A percentile compares a stretch with the other conserved stretches of the same genome.
phyloP scores from a whole-genome alignment of 2,329 filamentous ascomycete genomes.

The Cyphellophora europaea region DNA sequence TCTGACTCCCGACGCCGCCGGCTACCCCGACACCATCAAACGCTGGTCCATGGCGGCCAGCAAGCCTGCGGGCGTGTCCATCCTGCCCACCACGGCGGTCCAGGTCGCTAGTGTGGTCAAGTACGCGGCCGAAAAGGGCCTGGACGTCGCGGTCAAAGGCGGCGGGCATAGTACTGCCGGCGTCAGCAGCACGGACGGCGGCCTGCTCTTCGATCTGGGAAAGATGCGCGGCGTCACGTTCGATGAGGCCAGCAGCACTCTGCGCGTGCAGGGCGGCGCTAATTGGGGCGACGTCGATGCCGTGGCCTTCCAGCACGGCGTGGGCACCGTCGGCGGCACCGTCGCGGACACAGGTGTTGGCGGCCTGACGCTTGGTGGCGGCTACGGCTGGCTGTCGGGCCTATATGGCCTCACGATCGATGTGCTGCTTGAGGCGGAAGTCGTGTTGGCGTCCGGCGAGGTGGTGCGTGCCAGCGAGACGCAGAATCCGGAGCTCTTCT shows the following conservation, averaged over 20 bases:
- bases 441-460: conserved; percentile 29
- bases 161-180: conserved; percentile 49
- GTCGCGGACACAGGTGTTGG: conserved; percentile 55
- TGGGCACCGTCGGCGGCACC: conserved; percentile 54
- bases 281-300: conserved; percentile 47
- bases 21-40: conserved; percentile 25
- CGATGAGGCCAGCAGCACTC: conserved; percentile 33
- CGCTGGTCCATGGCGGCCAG: conserved; percentile 30
- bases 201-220: conserved; percentile 46
- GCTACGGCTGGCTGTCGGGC: conserved; percentile 48
- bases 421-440: conserved; percentile 30
- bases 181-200: conserved; percentile 39
- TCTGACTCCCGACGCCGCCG: conserved; percentile 25
- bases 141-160: conserved; percentile 45
- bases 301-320: conserved; percentile 38
- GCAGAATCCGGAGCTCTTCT: conserved; percentile 30
- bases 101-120: conserved; percentile 35
- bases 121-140: conserved; percentile 33
- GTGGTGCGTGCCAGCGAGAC: conserved; percentile 25
- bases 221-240: conserved; percentile 43
- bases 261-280: conserved; percentile 43
- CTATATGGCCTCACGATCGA: conserved; percentile 47
- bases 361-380: conserved; percentile 49
- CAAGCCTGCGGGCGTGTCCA: conserved; percentile 34
- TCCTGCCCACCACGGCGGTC: conserved; percentile 30